Evolutionary conservation across 1,284 basidiomycete genomes (phyloP), one percentile per base, ranked within the genome.

Genomic region (Microbotryum silenes-acaulis): DNA sequence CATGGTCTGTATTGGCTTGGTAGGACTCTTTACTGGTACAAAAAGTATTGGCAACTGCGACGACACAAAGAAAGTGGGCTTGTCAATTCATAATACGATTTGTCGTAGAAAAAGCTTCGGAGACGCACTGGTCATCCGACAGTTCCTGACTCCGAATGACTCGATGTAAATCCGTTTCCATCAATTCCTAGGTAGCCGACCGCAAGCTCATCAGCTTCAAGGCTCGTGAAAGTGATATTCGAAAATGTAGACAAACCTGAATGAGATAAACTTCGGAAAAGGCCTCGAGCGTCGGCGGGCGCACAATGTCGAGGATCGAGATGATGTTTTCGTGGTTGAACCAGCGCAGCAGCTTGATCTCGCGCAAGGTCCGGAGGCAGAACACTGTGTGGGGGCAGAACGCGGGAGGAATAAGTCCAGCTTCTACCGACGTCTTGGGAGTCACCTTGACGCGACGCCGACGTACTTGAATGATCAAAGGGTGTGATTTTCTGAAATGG

Each of bases 301-400:
- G 89, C 80, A 96, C 85, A 72, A 96, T 96, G 75, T 97, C 92
- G 49, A 96, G 79, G 70, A 97, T 92, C 44, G 91, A 89, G 74
- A 96, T 96, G 73, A 97, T 94, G 74, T 96, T 94, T 78, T 94
- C 91, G 79, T 89, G 90, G 72, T 92, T 89, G 73, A 96, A 82
- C 78, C 91, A 92, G 74, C 91, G 91, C 54, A 91, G 82, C n/a
- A 91, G 82, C 75, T 91, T 91, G 73, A 91, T 84, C 77, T 91
- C 89, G 62, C 89, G 82, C n/a, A 90, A 81, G 25, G 89, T 90
- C 52, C 88, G 81, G 10, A 90, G 80, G 75, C 87, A 88, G 77
- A 89, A 65, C 66, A 65, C 67, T 65, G 57, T 33, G 46, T 14
- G 48, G 37, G n/a, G 8, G 31, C 31, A 31, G 12, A 10, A 23